These are phyloP conservation scores for Phytophthora meadii DNA, from an alignment of 352 stramenopile species.

Conservation along the genomic window DNA sequence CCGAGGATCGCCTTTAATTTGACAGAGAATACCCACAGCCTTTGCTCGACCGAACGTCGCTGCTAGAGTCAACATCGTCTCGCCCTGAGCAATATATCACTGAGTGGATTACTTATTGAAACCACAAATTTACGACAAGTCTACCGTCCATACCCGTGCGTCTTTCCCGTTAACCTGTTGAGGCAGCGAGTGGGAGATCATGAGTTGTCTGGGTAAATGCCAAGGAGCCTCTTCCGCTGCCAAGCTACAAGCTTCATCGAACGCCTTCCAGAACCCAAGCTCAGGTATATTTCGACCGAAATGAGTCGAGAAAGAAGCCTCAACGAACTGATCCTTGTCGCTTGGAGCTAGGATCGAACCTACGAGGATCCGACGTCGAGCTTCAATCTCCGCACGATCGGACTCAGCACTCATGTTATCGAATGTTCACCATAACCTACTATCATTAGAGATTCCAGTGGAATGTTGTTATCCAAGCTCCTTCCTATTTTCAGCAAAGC, in stretches of 20 bases:
- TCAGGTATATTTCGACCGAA: constrained; percentile 51
- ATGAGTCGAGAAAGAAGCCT: constrained; percentile 57
- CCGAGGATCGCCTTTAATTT: constrained; percentile 65
- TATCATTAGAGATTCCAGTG: constrained; percentile 25
- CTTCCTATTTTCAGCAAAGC: constrained; percentile 29
- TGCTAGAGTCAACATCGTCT: constrained; percentile 78
- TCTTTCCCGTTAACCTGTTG: constrained; percentile 76
- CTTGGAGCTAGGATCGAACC: constrained; percentile 45
- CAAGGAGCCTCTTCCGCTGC: constrained; percentile 40
- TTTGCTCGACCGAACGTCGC: constrained; percentile 51
- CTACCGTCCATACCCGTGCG: constrained; percentile 32
- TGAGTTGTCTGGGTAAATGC: constrained; percentile 50
- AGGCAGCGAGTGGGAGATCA: constrained; percentile 67
- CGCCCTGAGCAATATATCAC: constrained; percentile 39
- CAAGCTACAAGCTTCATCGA: constrained; percentile 60
- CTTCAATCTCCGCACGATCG: constrained; percentile 43
- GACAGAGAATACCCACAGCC: constrained; percentile 67
- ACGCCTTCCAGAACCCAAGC: constrained; percentile 56
- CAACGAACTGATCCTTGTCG: constrained; percentile 53
- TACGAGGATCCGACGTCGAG: constrained; percentile 46
- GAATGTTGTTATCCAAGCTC: constrained; percentile 13
- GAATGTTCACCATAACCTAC: constrained; percentile 1
- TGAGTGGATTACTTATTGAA: too few species aligned
- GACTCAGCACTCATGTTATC: constrained; percentile 10
- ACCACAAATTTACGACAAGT: background rate